phyloP scores from a whole-genome alignment of 768 basidiomycete genomes.

The Trametes villosa region DNA sequence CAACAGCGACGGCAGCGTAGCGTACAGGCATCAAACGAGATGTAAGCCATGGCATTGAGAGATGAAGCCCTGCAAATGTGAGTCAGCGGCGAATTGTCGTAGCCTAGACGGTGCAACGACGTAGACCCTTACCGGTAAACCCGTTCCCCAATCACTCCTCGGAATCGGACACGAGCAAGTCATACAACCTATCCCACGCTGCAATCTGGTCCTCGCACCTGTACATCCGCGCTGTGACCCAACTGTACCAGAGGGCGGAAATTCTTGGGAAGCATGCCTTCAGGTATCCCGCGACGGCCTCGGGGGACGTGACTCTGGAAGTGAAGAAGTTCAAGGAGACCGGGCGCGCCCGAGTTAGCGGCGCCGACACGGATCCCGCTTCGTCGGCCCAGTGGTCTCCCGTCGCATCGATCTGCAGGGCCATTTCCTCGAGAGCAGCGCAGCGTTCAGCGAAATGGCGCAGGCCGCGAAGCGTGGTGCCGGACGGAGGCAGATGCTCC shows the following conservation, averaged over 20 bases:
- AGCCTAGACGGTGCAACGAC: background rate
- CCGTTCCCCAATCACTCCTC: background rate
- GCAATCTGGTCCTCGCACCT: background rate
- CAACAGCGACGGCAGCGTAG: no score
- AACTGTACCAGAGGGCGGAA: background rate
- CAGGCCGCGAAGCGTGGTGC: constrained; percentile 7
- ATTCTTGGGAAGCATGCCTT: background rate
- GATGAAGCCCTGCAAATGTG: no score
- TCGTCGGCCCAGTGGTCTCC: constrained; percentile 2
- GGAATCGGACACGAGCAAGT: background rate
- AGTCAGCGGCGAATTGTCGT: no score
- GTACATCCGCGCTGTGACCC: background rate
- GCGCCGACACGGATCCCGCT: background rate
- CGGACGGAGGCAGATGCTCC: background rate
- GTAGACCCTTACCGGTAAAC: background rate
- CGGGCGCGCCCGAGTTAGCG: background rate
- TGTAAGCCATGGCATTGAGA: no score
- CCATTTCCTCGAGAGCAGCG: background rate
- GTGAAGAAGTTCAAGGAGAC: background rate
- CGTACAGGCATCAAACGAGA: no score
- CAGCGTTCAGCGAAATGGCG: constrained; percentile 1
- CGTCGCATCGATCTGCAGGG: background rate
- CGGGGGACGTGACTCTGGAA: background rate
- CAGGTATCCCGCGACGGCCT: constrained; percentile 1
- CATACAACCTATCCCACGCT: background rate